phyloP scores from a whole-genome alignment of 2,329 filamentous ascomycete species.

The Pseudocercospora crystallina region DNA sequence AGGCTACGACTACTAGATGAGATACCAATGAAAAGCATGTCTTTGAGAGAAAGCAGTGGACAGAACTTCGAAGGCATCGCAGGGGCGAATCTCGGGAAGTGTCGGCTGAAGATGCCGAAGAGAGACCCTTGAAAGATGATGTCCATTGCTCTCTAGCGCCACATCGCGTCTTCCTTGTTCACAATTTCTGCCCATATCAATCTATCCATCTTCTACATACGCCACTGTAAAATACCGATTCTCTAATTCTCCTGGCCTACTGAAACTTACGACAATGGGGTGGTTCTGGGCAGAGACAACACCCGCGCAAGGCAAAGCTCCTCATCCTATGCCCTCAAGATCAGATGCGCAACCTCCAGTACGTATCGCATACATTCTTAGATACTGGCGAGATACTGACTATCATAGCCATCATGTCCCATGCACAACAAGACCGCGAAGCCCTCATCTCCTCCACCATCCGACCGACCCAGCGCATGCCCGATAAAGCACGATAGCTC shows the following conservation, averaged over 20 bases:
- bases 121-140: no score
- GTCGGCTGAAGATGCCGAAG: no score
- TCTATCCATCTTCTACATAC: no score
- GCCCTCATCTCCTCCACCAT: conserved; percentile 28
- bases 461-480: conserved; percentile 49
- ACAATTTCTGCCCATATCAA: no score
- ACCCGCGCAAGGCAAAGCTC: conserved; percentile 41
- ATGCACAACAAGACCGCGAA: conserved; percentile 58
- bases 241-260: no score
- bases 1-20: neutral
- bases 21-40: no score
- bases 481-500: conserved; percentile 47
- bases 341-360: conserved; percentile 57
- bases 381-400: conserved; percentile 13
- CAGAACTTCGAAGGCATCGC: no score
- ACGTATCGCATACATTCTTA: conserved; percentile 31
- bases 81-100: no score
- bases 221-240: no score
- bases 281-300: conserved; percentile 68
- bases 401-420: conserved; percentile 62
- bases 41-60: no score
- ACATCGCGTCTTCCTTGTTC: no score
- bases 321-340: conserved; percentile 47
- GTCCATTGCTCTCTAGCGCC: no score
- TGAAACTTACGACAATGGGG: conserved; percentile 52